Base-by-base conservation (phyloP, 352 stramenopile species). In the Pythium oligandrum region DNA sequence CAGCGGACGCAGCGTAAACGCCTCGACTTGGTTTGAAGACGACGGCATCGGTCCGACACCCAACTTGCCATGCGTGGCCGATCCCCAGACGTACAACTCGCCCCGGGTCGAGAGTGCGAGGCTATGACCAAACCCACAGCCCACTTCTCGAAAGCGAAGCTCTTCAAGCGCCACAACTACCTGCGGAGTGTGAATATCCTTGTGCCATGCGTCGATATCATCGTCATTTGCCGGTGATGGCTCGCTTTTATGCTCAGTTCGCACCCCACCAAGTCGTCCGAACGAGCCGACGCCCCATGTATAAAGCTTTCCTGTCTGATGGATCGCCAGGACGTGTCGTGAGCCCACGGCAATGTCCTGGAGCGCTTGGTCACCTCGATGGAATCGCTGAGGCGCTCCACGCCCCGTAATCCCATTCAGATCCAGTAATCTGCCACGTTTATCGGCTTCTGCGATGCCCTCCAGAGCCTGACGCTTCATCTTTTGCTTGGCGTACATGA, bases 221-320 rank as follows among this genome's bases (percentile, higher is more conserved):
- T 74, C 55, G 11, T 73, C 47, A 8, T 42, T 44, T 47, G 2
- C 71, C 73, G 49, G 17, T 26, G 17, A 26, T 26, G 17, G 17
- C 17, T 2, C 36, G 1, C 11, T 30, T 44, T 38, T 26, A 9
- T n/a, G 36, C 4, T 66, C 50, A 31, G 49, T 11, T 12, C 51
- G 52, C 3, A 59, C 57, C 9, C 61, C 57, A 26, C 79, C 82
- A 3, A 90, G 72, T 0, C 77, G 69, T 3, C 79, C 79, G 34
- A 86, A 93, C 0, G 77, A 78, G 0, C 82, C 82, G 17, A 88
- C 79, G 10, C 82, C 82, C 82, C 82, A 93, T 0, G 75, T 71
- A 33, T 78, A 75, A 17, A 93, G 48, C 55, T 83, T 80, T 1
- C 82, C 82, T 0, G 77, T 78, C 12, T 82, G 70, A 42, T 83